These are phyloP conservation scores for Huntiella savannae DNA, from an alignment of 2,329 filamentous ascomycete genomes.

Conservation along the genomic window DNA sequence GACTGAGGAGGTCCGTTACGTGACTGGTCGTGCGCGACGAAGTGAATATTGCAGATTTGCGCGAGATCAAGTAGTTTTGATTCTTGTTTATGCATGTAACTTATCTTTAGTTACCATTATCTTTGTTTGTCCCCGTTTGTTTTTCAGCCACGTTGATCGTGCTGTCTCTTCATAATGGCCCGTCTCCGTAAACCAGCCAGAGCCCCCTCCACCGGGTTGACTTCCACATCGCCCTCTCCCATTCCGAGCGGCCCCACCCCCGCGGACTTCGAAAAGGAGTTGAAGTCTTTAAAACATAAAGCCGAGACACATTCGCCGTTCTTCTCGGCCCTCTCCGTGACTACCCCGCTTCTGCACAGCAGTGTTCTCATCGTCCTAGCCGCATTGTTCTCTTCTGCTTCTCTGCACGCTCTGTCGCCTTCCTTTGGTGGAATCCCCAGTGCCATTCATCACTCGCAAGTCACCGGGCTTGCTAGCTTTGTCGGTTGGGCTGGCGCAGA, in stretches of 20 bases:
- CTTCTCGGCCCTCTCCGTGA: slow-evolving; percentile 17
- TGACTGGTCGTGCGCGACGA: too few relatives aligned
- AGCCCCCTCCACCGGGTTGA: background rate
- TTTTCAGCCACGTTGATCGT: too few relatives aligned
- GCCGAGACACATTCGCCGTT: slow-evolving; percentile 20
- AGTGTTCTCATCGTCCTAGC: slow-evolving; percentile 27
- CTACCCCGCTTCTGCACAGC: slow-evolving; percentile 20
- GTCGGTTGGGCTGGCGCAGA: slow-evolving; percentile 53
- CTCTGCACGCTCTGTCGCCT: slow-evolving; percentile 60
- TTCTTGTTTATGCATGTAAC: background rate
- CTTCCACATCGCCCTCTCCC: background rate
- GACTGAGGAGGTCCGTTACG: too few relatives aligned
- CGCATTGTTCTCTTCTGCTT: slow-evolving; percentile 49
- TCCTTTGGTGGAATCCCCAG: slow-evolving; percentile 76
- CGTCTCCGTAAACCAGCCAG: slow-evolving; percentile 1
- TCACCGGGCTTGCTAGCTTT: slow-evolving; percentile 47
- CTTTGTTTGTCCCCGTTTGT: too few relatives aligned
- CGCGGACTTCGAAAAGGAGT: slow-evolving; percentile 35
- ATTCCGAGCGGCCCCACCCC: slow-evolving; percentile 23
- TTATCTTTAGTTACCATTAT: too few relatives aligned
- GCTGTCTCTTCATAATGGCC: background rate
- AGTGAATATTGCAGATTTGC: too few relatives aligned
- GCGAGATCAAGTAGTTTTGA: too few relatives aligned
- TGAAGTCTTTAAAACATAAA: slow-evolving; percentile 30
- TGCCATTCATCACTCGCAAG: slow-evolving; percentile 48